Evolutionary conservation across 768 basidiomycete genomes (phyloP).

Genomic region (Rhizopogon rudus): DNA sequence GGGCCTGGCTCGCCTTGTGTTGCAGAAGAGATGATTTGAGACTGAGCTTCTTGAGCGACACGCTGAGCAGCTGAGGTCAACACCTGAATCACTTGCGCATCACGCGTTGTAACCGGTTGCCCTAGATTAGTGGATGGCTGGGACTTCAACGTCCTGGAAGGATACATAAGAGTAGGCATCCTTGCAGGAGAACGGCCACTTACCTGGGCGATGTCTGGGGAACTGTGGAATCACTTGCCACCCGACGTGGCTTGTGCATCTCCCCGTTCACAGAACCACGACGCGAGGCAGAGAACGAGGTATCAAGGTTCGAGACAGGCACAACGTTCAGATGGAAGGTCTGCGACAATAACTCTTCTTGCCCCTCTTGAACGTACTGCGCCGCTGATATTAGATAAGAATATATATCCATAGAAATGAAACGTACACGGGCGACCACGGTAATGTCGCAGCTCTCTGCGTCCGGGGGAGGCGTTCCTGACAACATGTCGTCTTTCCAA

Average conservation of each 20-base stretch:
- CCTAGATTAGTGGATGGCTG: slow-evolving; percentile 24
- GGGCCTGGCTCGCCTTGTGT: slow-evolving; percentile 39
- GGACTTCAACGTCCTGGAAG: slow-evolving; percentile 26
- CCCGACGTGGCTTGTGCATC: slow-evolving; percentile 34
- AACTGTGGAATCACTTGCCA: slow-evolving; percentile 34
- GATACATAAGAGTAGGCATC: slow-evolving; percentile 5
- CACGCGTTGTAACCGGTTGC: slow-evolving; percentile 38
- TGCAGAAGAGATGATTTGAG: slow-evolving; percentile 52
- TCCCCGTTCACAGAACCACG: slow-evolving; percentile 46
- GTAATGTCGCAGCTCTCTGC: slow-evolving; percentile 74
- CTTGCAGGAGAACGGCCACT: slow-evolving; percentile 2
- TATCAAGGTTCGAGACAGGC: slow-evolving; percentile 50
- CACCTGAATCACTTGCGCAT: slow-evolving; percentile 74
- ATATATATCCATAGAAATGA: slow-evolving; percentile 1
- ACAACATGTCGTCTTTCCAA: slow-evolving; percentile 82
- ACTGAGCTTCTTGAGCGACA: slow-evolving; percentile 69
- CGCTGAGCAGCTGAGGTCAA: slow-evolving; percentile 73
- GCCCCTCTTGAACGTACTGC: slow-evolving; percentile 69
- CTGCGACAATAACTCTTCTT: slow-evolving; percentile 63
- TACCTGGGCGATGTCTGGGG: slow-evolving; percentile 30
- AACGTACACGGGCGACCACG: slow-evolving; percentile 66
- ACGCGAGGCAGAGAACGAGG: slow-evolving; percentile 37
- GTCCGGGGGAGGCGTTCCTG: slow-evolving; percentile 74
- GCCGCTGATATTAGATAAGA: slow-evolving; percentile 14
- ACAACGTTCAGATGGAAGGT: slow-evolving; percentile 71